Percentiles rank a stretch among this genome's conserved stretches.
Conservation (phyloP, 2,329 filamentous ascomycete species). For the Phialophora verrucosa region DNA sequence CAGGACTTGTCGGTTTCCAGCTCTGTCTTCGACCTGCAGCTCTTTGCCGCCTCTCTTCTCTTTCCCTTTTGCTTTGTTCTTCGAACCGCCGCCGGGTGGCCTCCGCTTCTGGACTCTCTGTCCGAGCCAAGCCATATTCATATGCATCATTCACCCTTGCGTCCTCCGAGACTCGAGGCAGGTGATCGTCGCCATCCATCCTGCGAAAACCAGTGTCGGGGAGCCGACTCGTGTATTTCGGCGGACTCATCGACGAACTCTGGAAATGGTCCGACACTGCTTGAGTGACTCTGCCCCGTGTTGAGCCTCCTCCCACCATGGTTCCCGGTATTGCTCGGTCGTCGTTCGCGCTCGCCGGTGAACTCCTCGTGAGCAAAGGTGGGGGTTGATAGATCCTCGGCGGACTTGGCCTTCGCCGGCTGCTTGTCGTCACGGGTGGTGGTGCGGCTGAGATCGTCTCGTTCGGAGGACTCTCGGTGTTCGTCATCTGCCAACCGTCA, state of each 20-base stretch:
- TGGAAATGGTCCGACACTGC: constrained; percentile 35
- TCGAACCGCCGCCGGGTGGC: constrained; percentile 33
- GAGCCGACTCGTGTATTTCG: constrained; percentile 11
- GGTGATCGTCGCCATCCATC: constrained; percentile 27
- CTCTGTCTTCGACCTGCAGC: constrained; percentile 33
- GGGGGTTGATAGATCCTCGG: constrained; percentile 28
- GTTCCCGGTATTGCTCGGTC: constrained; percentile 21
- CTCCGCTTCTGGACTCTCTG: constrained; percentile 24
- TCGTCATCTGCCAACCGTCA: constrained; percentile 39
- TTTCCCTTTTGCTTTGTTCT: constrained; percentile 37
- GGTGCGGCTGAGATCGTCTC: constrained; percentile 16
- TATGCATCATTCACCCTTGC: constrained; percentile 22
- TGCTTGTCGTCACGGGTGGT: constrained; percentile 24
- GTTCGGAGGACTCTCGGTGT: constrained; percentile 22
- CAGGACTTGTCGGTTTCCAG: constrained; percentile 27
- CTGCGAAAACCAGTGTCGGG: constrained; percentile 22
- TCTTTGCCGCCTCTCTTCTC: constrained; percentile 35
- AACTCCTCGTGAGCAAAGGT: constrained; percentile 25
- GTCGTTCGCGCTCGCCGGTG: constrained; percentile 12
- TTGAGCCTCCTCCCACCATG: constrained; percentile 27
- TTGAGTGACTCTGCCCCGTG: constrained; percentile 32
- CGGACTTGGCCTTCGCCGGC: constrained; percentile 27
- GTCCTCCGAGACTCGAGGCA: constrained; percentile 25
- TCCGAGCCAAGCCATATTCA: background rate
- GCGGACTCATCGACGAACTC: constrained; percentile 36